phyloP scores from a whole-genome alignment of 768 basidiomycete genomes.

The Boletus pseudo-olivaceus region DNA sequence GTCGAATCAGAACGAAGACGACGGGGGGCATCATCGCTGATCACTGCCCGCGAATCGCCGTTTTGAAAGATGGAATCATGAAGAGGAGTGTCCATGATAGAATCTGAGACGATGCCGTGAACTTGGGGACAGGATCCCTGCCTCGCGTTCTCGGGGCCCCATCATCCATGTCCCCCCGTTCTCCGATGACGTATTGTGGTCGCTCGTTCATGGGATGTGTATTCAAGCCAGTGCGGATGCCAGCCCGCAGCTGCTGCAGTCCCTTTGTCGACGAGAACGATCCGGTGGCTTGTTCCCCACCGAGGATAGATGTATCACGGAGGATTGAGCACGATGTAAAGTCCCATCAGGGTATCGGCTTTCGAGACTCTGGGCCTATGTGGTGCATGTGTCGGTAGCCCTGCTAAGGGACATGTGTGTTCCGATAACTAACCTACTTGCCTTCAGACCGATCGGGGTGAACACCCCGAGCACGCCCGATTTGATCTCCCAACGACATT shows the following conservation, averaged over 20 bases:
- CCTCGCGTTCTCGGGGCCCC: slow-evolving; percentile 3
- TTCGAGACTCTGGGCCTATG: background rate
- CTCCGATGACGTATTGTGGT: background rate
- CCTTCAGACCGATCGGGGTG: background rate
- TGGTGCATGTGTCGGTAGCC: background rate
- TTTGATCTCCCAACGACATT: background rate
- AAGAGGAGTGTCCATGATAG: background rate
- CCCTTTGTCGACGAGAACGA: background rate
- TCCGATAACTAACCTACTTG: background rate
- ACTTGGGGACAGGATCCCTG: background rate
- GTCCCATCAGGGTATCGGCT: background rate
- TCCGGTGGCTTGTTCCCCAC: background rate
- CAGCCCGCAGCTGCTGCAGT: background rate
- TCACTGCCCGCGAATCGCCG: slow-evolving; percentile 3
- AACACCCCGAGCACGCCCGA: background rate
- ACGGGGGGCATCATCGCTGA: background rate
- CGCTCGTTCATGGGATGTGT: background rate
- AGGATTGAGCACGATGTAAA: background rate
- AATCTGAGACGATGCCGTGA: background rate
- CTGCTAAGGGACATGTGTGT: background rate
- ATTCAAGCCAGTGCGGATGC: background rate
- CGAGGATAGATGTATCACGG: background rate
- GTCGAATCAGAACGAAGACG: background rate
- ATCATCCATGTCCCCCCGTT: background rate
- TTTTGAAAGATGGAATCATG: background rate